A percentile compares a stretch with the other conserved stretches of the same genome.
Conservation (phyloP, 306 rosid genomes). For the Inga oerstediana region DNA sequence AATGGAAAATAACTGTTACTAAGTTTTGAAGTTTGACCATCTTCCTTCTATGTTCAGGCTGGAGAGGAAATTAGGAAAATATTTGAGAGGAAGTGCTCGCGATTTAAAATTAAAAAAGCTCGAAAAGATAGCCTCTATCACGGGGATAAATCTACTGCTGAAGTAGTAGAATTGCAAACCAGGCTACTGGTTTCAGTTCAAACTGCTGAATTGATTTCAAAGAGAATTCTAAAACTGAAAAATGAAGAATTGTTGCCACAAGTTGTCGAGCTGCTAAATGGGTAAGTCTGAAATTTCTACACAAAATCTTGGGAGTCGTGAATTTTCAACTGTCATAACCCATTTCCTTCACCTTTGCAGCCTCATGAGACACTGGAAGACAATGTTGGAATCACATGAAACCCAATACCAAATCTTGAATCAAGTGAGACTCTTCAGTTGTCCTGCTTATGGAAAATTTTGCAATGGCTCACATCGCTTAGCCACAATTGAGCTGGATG, state of each 20-base stretch:
- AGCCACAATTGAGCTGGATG: slow-evolving; percentile 14
- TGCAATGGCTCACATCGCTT: slow-evolving; percentile 14
- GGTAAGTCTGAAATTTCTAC: background rate
- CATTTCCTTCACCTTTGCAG: slow-evolving; percentile 4
- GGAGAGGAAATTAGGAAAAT: slow-evolving; percentile 10
- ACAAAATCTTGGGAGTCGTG: background rate
- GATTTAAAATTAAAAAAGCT: background rate
- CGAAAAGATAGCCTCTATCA: background rate
- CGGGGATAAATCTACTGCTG: slow-evolving; percentile 2
- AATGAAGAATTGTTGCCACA: slow-evolving; percentile 21
- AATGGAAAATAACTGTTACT: background rate
- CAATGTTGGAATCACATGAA: slow-evolving; percentile 24
- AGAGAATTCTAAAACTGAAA: slow-evolving; percentile 13
- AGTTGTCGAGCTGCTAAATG: slow-evolving; percentile 9
- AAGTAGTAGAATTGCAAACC: background rate
- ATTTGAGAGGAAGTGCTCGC: slow-evolving; percentile 12
- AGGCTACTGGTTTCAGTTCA: slow-evolving; percentile 8
- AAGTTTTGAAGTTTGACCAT: background rate
- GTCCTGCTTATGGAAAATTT: slow-evolving; percentile 3
- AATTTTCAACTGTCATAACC: background rate
- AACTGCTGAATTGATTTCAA: slow-evolving; percentile 17
- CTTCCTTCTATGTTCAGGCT: slow-evolving; percentile 6
- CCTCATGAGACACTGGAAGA: slow-evolving; percentile 11
- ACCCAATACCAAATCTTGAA: slow-evolving; percentile 22
- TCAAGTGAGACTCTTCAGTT: slow-evolving; percentile 3